Percentiles rank a stretch among this genome's conserved stretches.
These are phyloP conservation scores for Phenoliferia sp. DNA, from an alignment of 1,284 basidiomycete species.

Conservation along the genomic window DNA sequence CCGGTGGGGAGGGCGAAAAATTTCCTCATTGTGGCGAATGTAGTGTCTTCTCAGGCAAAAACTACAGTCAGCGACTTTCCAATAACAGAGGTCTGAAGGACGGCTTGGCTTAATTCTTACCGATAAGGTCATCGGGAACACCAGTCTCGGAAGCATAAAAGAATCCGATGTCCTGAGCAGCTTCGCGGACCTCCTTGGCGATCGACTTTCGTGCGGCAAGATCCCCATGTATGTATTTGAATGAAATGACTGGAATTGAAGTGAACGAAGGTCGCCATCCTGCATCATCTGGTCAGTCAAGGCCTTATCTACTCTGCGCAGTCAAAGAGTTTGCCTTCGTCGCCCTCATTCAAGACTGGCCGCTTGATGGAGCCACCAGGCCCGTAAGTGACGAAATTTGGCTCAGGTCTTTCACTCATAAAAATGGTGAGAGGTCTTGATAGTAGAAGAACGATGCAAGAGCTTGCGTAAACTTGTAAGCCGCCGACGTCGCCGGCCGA, in stretches of 20 bases:
- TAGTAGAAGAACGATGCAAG: too few species aligned
- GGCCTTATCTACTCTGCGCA: not conserved
- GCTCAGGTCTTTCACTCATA: not conserved
- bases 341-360: not conserved
- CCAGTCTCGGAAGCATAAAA: not conserved
- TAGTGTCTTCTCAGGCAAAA: not conserved
- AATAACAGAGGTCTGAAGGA: too few species aligned
- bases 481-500: too few species aligned
- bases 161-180: constrained; percentile 2
- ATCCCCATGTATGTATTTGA: not conserved
- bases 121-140: not conserved
- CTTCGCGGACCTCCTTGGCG: not conserved
- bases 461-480: too few species aligned
- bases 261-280: constrained; percentile 1
- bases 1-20: constrained; percentile 6
- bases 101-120: not conserved
- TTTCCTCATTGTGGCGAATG: not conserved
- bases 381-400: not conserved
- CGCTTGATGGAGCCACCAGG: not conserved
- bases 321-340: not conserved
- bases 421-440: not conserved
- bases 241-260: not conserved
- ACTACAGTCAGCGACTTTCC: too few species aligned
- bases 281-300: not conserved
- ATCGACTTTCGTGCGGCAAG: not conserved